Conservation (phyloP, 2,329 filamentous ascomycete species). For the Didymellaceae sp. region DNA sequence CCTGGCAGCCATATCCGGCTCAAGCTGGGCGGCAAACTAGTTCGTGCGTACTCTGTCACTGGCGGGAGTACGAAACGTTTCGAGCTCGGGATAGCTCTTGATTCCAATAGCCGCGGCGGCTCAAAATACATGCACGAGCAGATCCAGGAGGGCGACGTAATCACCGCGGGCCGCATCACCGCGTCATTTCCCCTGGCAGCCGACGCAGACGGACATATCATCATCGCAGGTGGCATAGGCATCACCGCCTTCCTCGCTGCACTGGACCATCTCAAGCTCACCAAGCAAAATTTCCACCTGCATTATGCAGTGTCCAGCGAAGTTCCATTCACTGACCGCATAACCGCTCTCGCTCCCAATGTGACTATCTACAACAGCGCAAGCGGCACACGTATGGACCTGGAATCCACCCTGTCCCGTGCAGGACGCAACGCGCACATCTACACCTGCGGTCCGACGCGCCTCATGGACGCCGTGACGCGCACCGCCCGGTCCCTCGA, state of each 20-base stretch:
- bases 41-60: slow-evolving; percentile 68
- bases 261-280: slow-evolving; percentile 45
- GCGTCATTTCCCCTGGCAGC: slow-evolving; percentile 55
- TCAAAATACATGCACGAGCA: slow-evolving; percentile 64
- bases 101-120: slow-evolving; percentile 63
- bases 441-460: slow-evolving; percentile 66
- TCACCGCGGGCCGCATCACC: slow-evolving; percentile 61
- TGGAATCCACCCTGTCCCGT: slow-evolving; percentile 54
- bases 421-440: slow-evolving; percentile 63
- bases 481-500: slow-evolving; percentile 51
- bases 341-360: slow-evolving; percentile 53
- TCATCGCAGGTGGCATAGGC: slow-evolving; percentile 70
- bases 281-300: slow-evolving; percentile 55
- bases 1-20: slow-evolving; percentile 64
- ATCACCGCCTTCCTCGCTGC: slow-evolving; percentile 69
- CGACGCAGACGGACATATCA: slow-evolving; percentile 64
- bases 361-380: slow-evolving; percentile 62
- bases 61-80: slow-evolving; percentile 59
- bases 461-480: slow-evolving; percentile 62
- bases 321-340: slow-evolving; percentile 60
- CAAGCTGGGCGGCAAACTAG: slow-evolving; percentile 62
- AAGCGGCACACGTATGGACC: slow-evolving; percentile 60
- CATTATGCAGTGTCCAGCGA: slow-evolving; percentile 66
- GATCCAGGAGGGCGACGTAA: slow-evolving; percentile 55
- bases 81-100: slow-evolving; percentile 65